A percentile compares a stretch with the other conserved stretches of the same genome.
Evolutionary conservation across 1,284 basidiomycete genomes (phyloP).

Genomic region (Quambalaria eucalypti): DNA sequence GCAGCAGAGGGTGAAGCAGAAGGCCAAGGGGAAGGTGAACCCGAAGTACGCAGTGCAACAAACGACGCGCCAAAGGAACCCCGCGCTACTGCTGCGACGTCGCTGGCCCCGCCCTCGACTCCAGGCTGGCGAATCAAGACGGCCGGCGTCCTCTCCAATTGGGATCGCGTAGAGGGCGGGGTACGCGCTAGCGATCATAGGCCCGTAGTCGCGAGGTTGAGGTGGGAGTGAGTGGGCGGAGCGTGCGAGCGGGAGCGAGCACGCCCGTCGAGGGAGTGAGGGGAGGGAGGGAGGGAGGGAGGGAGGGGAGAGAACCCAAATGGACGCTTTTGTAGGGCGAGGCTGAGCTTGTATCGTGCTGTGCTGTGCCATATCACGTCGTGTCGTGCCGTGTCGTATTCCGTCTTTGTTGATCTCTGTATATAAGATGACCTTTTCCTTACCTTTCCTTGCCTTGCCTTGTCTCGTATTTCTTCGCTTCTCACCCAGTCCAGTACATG

Average conservation of each 20-base stretch:
- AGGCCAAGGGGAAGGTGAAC: too few species aligned
- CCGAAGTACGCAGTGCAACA: too few species aligned
- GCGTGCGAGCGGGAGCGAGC: too few species aligned
- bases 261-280: too few species aligned
- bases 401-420: too few species aligned
- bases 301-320: not conserved
- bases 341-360: not conserved
- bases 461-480: not conserved
- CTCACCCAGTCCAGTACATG: too few species aligned
- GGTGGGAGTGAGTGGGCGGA: too few species aligned
- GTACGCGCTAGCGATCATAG: conserved; percentile 26
- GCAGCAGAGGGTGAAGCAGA: too few species aligned
- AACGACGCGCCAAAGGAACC: too few species aligned
- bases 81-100: too few species aligned
- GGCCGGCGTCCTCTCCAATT: conserved; percentile 19
- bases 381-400: not conserved
- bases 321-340: not conserved
- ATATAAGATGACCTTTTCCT: not conserved
- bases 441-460: not conserved
- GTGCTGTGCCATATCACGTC: not conserved
- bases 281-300: not conserved
- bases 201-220: conserved; percentile 7
- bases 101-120: not conserved
- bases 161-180: conserved; percentile 29
- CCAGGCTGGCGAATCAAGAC: conserved; percentile 16